Base-by-base conservation (phyloP, 768 basidiomycete genomes). In the Agaricus subrufescens region DNA sequence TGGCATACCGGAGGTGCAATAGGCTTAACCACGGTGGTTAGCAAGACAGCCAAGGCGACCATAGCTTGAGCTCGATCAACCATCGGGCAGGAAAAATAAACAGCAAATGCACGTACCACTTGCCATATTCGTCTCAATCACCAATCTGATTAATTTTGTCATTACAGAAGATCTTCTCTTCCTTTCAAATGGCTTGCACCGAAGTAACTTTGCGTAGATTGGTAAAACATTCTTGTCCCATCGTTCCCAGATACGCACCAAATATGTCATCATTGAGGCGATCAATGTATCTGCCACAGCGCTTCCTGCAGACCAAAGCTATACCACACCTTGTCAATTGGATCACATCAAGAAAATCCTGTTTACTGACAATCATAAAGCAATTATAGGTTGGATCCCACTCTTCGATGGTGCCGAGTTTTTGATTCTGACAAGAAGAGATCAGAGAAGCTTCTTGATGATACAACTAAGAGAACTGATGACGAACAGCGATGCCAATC, bases 401-500 rank as follows among this genome's bases (percentile, higher is more conserved):
- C 15, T 38, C 19, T 12, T 37, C 23, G 14, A 56, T 56, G 14
- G 38, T 56, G 8, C 55, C 55, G 38, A 56, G 23, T 45, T n/a
- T 50, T 30, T 56, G 55, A 26, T 56, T 56, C 55, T 56, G 10
- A 26, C 11, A 23, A 29, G 19, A 19, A 19, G 19, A 3, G 26
- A 9, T 43, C 29, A 30, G 8, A 6, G 11, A n/a, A 29, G n/a
- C 31, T n/a, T 10, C 4, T 10, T 3, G 30, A 31, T 12, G 6
- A 27, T 12, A 30, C 3, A 31, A 29, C 1, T 4, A 9, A 29
- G 2, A 30, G 1, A 19, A 19, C 19, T n/a, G 10, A 15, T 34
- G 42, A 50, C 55, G n/a, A 38, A 56, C 55, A 31, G 45, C 48
- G 23, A 56, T 56, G 19, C 55, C 55, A 44, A 56, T 56, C 1